Base-by-base conservation (phyloP, 1,139 yeast species). In the Kurtzmaniella quercitrusa region DNA sequence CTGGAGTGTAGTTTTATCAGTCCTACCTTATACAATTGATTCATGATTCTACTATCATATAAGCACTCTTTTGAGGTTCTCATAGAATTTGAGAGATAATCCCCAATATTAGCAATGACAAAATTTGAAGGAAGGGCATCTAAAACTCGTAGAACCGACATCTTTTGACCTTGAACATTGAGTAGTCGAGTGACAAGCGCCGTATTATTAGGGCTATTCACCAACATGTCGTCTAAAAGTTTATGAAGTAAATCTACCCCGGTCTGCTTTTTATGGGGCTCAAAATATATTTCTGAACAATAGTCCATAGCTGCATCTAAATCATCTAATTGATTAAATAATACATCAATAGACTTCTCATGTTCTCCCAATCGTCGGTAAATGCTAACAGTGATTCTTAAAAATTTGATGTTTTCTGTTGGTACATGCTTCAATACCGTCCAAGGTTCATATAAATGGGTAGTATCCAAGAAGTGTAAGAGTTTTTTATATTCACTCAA, bases 321-420 rank as follows among this genome's bases (percentile, higher is more conserved):
- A 55, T 85, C 85, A 12, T 76, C 65, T 40, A 89, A 62, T 37
- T 82, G 81, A 45, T 75, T 73, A 44, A 79, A 81, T 39, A 82
- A 70, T 1, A 88, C 77, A 48, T 79, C 79, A 23, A 93, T 67
- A 0, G 91, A 83, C 41, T 79, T 75, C 12, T 74, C 73, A 55
- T 88, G 89, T 46, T 79, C 80, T 1, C 81, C 83, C 39, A 85
- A 60, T 48, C 79, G 72, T 37, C 75, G 74, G 45, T 84, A 71
- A 2, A 91, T 76, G 41, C 78, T 73, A 0, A 88, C 79, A 37
- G 81, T 73, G 41, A 86, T 63, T 25, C 73, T 47, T 5, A 72
- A 56, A 45, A 61, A 69, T 31, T 56, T 57, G 37, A 64, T 68
- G 36, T 68, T 65, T 11, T 61, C 60, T 2, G 66, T 63, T 0